phyloP scores from a whole-genome alignment of 169 alveolate genomes.

The Amoebophrya sp. region DNA sequence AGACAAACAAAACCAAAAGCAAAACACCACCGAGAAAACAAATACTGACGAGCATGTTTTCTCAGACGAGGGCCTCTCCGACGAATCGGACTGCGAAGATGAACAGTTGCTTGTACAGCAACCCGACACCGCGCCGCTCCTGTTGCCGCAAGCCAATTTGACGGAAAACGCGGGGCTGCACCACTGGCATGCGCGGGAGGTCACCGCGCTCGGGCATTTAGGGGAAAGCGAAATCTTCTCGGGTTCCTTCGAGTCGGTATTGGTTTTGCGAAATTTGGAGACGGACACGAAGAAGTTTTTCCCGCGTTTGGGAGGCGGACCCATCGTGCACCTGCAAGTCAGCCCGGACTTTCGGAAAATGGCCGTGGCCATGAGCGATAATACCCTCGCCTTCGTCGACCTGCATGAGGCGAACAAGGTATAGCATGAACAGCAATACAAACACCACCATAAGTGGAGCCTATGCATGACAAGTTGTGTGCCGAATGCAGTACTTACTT shows the following conservation, averaged over 20 bases:
- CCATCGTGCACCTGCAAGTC: neutral
- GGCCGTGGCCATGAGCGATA: neutral
- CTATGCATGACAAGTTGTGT: no score
- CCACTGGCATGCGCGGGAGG: neutral
- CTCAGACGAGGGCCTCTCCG: neutral
- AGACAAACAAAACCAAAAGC: neutral
- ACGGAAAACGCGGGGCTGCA: neutral
- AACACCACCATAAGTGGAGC: no score
- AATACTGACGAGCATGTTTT: neutral
- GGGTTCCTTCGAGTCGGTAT: neutral
- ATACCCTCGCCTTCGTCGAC: neutral
- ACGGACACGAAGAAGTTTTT: neutral
- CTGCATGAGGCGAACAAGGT: slow-evolving; percentile 6
- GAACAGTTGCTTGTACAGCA: no score
- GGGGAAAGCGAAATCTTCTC: neutral
- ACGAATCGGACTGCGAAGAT: neutral
- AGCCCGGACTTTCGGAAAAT: neutral
- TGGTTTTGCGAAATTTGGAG: neutral
- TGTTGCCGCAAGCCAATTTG: no score
- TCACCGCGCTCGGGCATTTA: neutral
- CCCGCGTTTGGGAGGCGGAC: neutral
- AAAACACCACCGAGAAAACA: neutral
- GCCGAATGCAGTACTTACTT: no score
- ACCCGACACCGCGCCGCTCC: no score
- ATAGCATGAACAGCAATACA: no score